These are phyloP conservation scores for Apiospora malaysiana DNA, from an alignment of 2,329 filamentous ascomycete species.

Conservation along the genomic window DNA sequence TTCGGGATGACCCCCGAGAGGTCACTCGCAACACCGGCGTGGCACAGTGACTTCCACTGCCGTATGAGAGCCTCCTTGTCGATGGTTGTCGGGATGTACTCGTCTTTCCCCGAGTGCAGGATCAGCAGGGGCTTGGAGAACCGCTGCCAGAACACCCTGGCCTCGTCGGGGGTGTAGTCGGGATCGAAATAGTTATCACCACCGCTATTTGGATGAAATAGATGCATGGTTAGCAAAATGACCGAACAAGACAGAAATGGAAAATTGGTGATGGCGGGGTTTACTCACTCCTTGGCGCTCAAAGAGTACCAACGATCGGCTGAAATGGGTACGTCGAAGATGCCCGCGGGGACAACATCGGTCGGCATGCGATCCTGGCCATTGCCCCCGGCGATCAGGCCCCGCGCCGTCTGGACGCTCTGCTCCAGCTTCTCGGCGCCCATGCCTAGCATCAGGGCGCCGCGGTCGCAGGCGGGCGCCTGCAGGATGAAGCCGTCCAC, in stretches of 20 bases:
- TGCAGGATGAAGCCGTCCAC: constrained; percentile 82
- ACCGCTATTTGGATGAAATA: constrained; percentile 50
- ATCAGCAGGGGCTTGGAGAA: constrained; percentile 67
- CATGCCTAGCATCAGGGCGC: constrained; percentile 59
- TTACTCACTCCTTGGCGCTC: constrained; percentile 54
- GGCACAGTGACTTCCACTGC: constrained; percentile 58
- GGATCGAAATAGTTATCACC: constrained; percentile 64
- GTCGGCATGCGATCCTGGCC: constrained; percentile 60
- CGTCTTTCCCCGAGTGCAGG: constrained; percentile 69
- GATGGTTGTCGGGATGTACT: constrained; percentile 64
- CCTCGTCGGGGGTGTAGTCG: constrained; percentile 52
- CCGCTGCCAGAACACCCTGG: constrained; percentile 69
- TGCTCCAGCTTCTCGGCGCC: constrained; percentile 49
- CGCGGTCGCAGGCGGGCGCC: constrained; percentile 79
- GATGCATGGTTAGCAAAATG: background rate
- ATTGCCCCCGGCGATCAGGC: constrained; percentile 60
- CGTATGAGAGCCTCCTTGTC: constrained; percentile 63
- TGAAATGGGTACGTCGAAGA: constrained; percentile 52
- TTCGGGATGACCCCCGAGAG: constrained; percentile 60
- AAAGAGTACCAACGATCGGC: constrained; percentile 62
- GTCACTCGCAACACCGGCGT: constrained; percentile 50
- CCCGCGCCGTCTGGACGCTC: constrained; percentile 54
- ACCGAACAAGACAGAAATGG: background rate
- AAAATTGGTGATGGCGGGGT: background rate
- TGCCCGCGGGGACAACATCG: constrained; percentile 46